Conservation (phyloP, 2,329 filamentous ascomycete genomes). For the Westerdykella aurantiaca region DNA sequence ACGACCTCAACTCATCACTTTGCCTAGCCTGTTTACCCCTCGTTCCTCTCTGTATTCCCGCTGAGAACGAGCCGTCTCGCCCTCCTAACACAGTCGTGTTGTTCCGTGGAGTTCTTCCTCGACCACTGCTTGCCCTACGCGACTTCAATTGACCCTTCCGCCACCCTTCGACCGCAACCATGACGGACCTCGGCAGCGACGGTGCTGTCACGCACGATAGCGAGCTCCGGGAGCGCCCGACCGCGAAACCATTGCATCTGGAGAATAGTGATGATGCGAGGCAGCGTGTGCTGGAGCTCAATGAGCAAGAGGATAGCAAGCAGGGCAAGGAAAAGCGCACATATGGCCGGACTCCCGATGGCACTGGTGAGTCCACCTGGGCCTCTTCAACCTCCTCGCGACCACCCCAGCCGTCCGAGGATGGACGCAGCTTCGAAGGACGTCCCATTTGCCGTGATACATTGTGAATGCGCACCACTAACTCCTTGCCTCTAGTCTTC, state of each 20-base stretch:
- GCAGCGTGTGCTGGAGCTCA: constrained; percentile 46
- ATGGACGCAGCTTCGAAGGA: no score
- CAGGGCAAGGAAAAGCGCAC: constrained; percentile 63
- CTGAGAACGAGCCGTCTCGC: neutral
- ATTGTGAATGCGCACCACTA: constrained; percentile 8
- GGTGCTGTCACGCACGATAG: constrained; percentile 19
- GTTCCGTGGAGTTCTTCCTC: no score
- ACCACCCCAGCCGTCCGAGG: neutral
- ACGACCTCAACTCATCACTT: constrained; percentile 11
- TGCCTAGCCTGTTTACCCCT: neutral
- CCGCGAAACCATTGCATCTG: constrained; percentile 25
- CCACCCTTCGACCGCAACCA: constrained; percentile 9
- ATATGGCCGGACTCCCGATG: constrained; percentile 84
- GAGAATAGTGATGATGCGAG: constrained; percentile 37
- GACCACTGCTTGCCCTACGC: constrained; percentile 2
- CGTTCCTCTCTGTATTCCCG: neutral
- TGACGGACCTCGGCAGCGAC: constrained; percentile 20
- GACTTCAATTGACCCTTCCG: constrained; percentile 14
- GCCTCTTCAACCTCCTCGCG: constrained; percentile 1
- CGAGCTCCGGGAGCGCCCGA: constrained; percentile 26
- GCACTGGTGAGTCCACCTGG: constrained; percentile 62
- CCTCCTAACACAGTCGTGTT: no score
- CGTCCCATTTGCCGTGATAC: neutral
- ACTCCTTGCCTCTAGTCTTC: constrained; percentile 60
- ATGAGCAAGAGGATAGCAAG: constrained; percentile 45